Evolutionary conservation across 805 yeast species (phyloP).

Genomic region (Citeromyces matritensis): DNA sequence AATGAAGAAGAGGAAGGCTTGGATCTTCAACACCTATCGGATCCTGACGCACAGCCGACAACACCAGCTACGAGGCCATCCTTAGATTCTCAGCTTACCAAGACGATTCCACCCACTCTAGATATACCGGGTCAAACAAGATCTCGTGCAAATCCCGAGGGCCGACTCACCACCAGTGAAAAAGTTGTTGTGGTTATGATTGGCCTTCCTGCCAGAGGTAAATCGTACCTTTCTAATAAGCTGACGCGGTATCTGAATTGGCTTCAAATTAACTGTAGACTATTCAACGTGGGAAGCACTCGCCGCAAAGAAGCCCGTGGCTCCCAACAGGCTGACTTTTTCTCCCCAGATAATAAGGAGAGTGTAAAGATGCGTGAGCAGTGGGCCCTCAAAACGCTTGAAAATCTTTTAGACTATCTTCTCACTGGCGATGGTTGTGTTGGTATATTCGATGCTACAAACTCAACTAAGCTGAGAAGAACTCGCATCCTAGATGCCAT

Average conservation of each 20-base stretch:
- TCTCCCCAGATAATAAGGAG: constrained; percentile 61
- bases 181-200: constrained; percentile 92
- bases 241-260: constrained; percentile 83
- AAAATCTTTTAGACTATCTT: constrained; percentile 68
- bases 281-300: constrained; percentile 93
- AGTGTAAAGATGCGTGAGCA: constrained; percentile 62
- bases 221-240: constrained; percentile 85
- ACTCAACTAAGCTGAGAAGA: constrained; percentile 56
- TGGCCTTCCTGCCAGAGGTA: constrained; percentile 91
- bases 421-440: constrained; percentile 76
- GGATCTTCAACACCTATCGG: constrained; percentile 3
- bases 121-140: constrained; percentile 89
- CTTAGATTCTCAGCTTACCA: not conserved
- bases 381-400: constrained; percentile 95
- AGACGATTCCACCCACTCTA: constrained; percentile 37
- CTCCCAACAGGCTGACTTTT: constrained; percentile 70
- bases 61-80: constrained; percentile 1
- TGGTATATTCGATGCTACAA: constrained; percentile 83
- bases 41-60: not conserved
- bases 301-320: constrained; percentile 57
- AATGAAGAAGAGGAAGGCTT: constrained; percentile 12
- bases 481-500: constrained; percentile 40
- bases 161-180: constrained; percentile 44
- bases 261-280: constrained; percentile 82
- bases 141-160: constrained; percentile 67